Evolutionary conservation across 2,329 filamentous ascomycete species (phyloP).

Genomic region (Iodosphaeria phyllophila): DNA sequence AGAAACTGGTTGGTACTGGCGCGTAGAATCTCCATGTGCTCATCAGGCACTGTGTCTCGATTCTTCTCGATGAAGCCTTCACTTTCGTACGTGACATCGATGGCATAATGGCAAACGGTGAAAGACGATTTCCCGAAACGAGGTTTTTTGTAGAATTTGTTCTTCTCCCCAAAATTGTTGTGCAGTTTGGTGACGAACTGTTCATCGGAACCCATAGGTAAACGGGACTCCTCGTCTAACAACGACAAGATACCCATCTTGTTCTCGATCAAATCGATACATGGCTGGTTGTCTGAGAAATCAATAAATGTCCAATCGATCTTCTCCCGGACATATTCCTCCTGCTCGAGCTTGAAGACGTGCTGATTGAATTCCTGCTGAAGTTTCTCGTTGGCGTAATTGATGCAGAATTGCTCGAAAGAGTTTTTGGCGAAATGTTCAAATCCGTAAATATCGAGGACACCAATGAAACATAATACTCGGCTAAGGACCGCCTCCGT

Average conservation of each 20-base stretch:
- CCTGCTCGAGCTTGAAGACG: constrained; percentile 97
- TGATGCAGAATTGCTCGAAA: constrained; percentile 99
- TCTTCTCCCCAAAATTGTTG: constrained; percentile 83
- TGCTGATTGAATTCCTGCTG: constrained; percentile 99
- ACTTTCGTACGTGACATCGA: constrained; percentile 96
- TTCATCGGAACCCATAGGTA: constrained; percentile 95
- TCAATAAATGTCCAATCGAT: constrained; percentile 99
- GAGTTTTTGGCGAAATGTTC: constrained; percentile 99
- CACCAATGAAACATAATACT: constrained; percentile 84
- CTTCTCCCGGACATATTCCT: constrained; percentile 88
- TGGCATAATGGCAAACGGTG: constrained; percentile 94
- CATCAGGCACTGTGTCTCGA: constrained; percentile 92
- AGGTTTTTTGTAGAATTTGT: constrained; percentile 97
- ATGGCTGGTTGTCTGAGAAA: constrained; percentile 97
- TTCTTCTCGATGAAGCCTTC: constrained; percentile 99
- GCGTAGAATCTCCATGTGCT: constrained; percentile 86
- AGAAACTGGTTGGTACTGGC: constrained; percentile 76
- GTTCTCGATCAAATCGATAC: constrained; percentile 94
- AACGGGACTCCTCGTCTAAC: constrained; percentile 84
- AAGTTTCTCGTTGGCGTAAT: constrained; percentile 97
- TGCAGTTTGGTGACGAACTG: constrained; percentile 94
- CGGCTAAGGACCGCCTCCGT: constrained; percentile 71
- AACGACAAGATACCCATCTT: constrained; percentile 86
- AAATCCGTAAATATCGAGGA: constrained; percentile 98
- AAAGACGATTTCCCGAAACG: constrained; percentile 94